These are phyloP conservation scores for Ganoderma boninense DNA, from an alignment of 1,284 basidiomycete species.

Conservation along the genomic window DNA sequence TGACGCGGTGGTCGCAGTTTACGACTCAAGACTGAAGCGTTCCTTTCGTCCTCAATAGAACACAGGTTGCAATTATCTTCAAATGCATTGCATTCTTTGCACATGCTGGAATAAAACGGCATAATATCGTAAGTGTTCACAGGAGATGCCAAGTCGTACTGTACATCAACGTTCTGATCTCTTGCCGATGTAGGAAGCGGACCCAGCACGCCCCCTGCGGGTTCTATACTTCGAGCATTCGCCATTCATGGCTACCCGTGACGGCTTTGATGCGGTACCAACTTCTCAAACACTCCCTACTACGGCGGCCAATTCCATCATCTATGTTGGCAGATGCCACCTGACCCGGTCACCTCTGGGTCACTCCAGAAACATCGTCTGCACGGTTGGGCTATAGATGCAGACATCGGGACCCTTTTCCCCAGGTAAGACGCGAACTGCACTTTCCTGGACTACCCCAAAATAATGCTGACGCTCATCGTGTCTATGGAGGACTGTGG, in stretches of 20 bases:
- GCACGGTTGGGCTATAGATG: background rate
- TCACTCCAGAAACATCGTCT: background rate
- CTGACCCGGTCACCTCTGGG: background rate
- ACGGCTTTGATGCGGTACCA: background rate
- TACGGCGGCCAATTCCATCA: background rate
- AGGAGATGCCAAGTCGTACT: background rate
- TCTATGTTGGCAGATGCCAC: background rate
- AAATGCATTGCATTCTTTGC: background rate
- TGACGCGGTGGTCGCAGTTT: background rate
- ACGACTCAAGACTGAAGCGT: no score
- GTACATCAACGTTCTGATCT: background rate
- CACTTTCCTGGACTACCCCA: background rate
- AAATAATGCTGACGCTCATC: conserved; percentile 12
- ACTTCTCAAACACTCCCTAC: background rate
- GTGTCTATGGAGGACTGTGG: background rate
- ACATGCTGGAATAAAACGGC: background rate
- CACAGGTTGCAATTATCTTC: background rate
- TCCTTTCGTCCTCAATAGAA: background rate
- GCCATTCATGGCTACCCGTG: background rate
- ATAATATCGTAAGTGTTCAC: background rate
- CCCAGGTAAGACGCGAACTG: background rate
- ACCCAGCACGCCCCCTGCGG: background rate
- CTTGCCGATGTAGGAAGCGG: background rate
- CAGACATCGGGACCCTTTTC: background rate
- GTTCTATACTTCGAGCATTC: background rate